Evolutionary conservation across 352 stramenopile genomes (phyloP).

Genomic region (Phytophthora idaei): DNA sequence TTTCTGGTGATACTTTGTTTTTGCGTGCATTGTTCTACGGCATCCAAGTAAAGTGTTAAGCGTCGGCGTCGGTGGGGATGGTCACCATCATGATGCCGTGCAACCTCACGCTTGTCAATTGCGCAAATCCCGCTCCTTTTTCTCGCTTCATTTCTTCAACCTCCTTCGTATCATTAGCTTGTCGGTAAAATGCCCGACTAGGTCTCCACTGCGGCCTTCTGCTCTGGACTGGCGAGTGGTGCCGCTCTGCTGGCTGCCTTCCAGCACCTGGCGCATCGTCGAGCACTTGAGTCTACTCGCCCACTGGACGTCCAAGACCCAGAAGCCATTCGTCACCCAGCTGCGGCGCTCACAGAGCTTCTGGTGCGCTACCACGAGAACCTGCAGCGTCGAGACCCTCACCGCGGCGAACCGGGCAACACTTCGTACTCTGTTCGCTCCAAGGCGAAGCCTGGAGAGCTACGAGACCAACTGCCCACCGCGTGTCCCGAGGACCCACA

Average conservation of each 20-base stretch:
- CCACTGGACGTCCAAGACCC: constrained; percentile 48
- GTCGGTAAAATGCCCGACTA: constrained; percentile 14
- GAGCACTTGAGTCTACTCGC: constrained; percentile 41
- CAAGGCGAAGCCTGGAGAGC: constrained; percentile 49
- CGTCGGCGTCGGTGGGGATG: no score
- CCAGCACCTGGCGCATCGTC: constrained; percentile 39
- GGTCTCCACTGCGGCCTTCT: constrained; percentile 42
- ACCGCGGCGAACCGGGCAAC: constrained; percentile 38
- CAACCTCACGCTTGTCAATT: constrained; percentile 5
- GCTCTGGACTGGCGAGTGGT: constrained; percentile 43
- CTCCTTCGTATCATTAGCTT: constrained; percentile 3
- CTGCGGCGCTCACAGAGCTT: constrained; percentile 55
- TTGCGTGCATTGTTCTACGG: no score
- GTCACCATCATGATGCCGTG: no score
- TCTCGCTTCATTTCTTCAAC: constrained; percentile 20
- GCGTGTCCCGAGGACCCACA: constrained; percentile 56
- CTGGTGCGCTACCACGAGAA: constrained; percentile 70
- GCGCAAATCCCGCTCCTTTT: neutral
- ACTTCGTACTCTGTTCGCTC: constrained; percentile 47
- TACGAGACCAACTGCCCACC: constrained; percentile 45
- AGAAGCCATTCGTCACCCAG: constrained; percentile 47
- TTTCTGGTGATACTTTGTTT: no score
- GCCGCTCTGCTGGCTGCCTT: constrained; percentile 47
- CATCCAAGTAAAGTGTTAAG: no score
- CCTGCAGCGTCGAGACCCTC: constrained; percentile 42